phyloP scores from a whole-genome alignment of 164 flowering plant species.

The Nymphaea colorata region DNA sequence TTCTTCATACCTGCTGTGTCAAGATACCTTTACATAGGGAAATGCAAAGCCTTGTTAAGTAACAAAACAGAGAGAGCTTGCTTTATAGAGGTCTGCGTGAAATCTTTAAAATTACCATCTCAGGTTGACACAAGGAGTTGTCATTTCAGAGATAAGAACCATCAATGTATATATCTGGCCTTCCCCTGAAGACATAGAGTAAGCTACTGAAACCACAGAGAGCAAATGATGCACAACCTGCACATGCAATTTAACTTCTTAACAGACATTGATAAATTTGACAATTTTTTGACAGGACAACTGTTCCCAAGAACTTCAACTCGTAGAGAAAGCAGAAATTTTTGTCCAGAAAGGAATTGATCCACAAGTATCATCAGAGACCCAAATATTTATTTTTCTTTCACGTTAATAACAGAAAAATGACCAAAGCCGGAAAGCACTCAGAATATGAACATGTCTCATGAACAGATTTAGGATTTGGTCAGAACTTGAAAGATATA shows the following conservation, averaged over 20 bases:
- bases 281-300: neutral
- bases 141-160: conserved; percentile 89
- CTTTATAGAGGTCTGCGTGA: neutral
- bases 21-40: conserved; percentile 54
- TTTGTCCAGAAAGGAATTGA: no score
- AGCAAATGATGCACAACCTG: conserved; percentile 89
- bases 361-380: no score
- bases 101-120: conserved; percentile 52
- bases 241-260: neutral
- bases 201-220: conserved; percentile 63
- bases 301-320: no score
- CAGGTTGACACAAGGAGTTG: conserved; percentile 87
- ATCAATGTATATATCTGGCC: conserved; percentile 91
- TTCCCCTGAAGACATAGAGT: conserved; percentile 70
- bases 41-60: neutral
- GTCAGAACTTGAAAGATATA: no score
- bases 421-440: no score
- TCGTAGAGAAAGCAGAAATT: no score
- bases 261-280: neutral
- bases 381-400: no score
- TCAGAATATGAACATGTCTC: no score
- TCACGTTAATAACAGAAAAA: no score
- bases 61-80: neutral
- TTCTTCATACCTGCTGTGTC: conserved; percentile 85
- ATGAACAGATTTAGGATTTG: no score